Evolutionary conservation across 2,329 filamentous ascomycete species (phyloP), one percentile per base, ranked within the genome.

Genomic region (Cladophialophora chaetospira): DNA sequence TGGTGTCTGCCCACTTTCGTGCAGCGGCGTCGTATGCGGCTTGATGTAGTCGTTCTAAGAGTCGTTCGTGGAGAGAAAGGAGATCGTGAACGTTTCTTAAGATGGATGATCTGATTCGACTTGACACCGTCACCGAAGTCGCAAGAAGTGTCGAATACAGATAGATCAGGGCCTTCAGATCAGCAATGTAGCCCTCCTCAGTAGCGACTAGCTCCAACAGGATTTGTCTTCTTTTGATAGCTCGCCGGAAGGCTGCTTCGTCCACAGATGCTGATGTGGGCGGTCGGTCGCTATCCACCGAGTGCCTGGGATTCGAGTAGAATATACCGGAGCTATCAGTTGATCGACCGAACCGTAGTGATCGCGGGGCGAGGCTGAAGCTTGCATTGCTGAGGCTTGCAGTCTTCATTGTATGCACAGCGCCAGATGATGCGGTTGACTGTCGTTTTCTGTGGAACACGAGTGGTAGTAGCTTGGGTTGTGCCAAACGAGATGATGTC

Each of bases 131-230:
- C 4, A 87, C 85, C 28, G 88, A 75, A n/a, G 87, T 85, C 33
- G 87, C 86, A 50, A 94, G 79, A 43, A 94, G 82, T 2, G 87
- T 88, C 38, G 89, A 81, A 68, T 92, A 89, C 19, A 89, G 82
- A 73, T 95, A 91, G 70, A 88, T 88, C 57, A 97, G 77, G 63
- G 94, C 91, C 66, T 90, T 90, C 56, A 97, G 73, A 67, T 96
- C 93, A 13, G 87, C 84, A 65, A 97, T 86, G 70, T 97, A 97
- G 67, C 87, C 85, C 69, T 94, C 88, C 71, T 97, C 94, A 0
- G 92, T 96, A 55, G 76, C 82, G 59, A 97, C 84, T 48, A 97
- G 77, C 73, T 97, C 94, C 68, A 94, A 89, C 31, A 97, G 74
- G 35, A 96, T 85, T 60, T 87, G 85, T 11, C 90, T 84, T 59